Evolutionary conservation across 495 filamentous ascomycete species (phyloP).

Genomic region (Pyronema domesticum): DNA sequence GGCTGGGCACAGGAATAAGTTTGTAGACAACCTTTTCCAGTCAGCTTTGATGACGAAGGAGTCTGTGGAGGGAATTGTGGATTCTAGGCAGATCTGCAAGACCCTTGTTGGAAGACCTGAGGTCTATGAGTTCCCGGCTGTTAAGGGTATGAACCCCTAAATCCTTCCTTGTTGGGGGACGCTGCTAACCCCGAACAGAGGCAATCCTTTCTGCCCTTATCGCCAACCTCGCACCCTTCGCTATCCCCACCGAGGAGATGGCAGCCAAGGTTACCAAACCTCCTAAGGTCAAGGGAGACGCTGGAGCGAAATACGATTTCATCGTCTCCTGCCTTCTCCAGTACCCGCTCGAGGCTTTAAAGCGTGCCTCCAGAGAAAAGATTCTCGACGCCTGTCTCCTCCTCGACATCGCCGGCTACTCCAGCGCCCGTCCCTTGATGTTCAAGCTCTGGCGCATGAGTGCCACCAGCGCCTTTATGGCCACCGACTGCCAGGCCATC

Average conservation of each 20-base stretch:
- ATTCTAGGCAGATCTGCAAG: not conserved
- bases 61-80: not conserved
- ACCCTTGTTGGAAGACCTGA: not conserved
- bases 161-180: not conserved
- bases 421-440: slow-evolving; percentile 2
- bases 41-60: not conserved
- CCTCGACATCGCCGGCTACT: slow-evolving; percentile 1
- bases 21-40: not conserved
- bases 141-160: slow-evolving; percentile 13
- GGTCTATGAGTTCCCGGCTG: slow-evolving; percentile 12
- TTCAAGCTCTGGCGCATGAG: slow-evolving; percentile 15
- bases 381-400: slow-evolving; percentile 17
- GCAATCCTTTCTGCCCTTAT: slow-evolving; percentile 16
- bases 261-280: not conserved
- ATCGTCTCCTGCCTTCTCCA: slow-evolving; percentile 11
- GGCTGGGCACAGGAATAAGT: not conserved
- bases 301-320: slow-evolving; percentile 7
- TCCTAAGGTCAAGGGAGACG: not conserved
- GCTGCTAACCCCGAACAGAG: slow-evolving; percentile 5
- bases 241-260: not conserved
- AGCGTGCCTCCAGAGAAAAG: slow-evolving; percentile 11
- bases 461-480: slow-evolving; percentile 18
- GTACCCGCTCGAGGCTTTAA: slow-evolving; percentile 16
- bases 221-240: slow-evolving; percentile 4
- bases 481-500: not conserved